Percentiles rank a stretch among this genome's conserved stretches.
These are phyloP conservation scores for Aspergillus sp. DNA, from an alignment of 2,329 filamentous ascomycete species.

Conservation along the genomic window DNA sequence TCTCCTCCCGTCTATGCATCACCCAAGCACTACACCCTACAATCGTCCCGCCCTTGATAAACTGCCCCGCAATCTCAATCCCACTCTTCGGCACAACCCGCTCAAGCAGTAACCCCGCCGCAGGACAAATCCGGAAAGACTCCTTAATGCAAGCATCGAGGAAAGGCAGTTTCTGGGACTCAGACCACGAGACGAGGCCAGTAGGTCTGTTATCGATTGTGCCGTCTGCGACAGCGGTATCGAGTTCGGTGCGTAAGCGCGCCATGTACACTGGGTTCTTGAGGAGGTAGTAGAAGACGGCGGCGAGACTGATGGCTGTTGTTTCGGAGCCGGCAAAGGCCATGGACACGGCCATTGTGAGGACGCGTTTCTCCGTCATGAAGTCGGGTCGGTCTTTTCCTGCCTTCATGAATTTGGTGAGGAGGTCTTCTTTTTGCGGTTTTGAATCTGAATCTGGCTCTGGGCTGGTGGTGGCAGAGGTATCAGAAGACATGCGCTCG, in stretches of 20 bases:
- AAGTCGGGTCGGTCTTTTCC: constrained; percentile 25
- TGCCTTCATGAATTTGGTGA: constrained; percentile 29
- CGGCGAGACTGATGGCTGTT: constrained; percentile 70
- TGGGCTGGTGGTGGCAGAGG: not conserved
- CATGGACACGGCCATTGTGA: constrained; percentile 31
- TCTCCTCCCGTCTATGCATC: constrained; percentile 38
- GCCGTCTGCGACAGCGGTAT: constrained; percentile 45
- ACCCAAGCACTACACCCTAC: constrained; percentile 49
- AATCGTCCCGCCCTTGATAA: constrained; percentile 39
- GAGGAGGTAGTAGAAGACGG: constrained; percentile 73
- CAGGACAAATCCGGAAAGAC: constrained; percentile 37
- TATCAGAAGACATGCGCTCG: constrained; percentile 18
- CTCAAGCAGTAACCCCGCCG: constrained; percentile 34
- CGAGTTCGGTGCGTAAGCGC: constrained; percentile 57
- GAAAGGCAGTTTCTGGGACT: constrained; percentile 30
- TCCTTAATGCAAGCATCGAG: constrained; percentile 39
- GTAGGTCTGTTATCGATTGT: constrained; percentile 4
- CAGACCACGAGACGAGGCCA: constrained; percentile 7
- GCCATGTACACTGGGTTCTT: constrained; percentile 52
- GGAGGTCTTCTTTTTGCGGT: constrained; percentile 19
- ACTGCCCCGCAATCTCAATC: constrained; percentile 26
- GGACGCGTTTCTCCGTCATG: constrained; percentile 27
- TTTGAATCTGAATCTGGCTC: not conserved
- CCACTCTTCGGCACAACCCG: constrained; percentile 34
- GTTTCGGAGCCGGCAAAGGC: constrained; percentile 73